These are phyloP conservation scores for Galerina sulciceps DNA, from an alignment of 768 basidiomycete species.

Conservation along the genomic window DNA sequence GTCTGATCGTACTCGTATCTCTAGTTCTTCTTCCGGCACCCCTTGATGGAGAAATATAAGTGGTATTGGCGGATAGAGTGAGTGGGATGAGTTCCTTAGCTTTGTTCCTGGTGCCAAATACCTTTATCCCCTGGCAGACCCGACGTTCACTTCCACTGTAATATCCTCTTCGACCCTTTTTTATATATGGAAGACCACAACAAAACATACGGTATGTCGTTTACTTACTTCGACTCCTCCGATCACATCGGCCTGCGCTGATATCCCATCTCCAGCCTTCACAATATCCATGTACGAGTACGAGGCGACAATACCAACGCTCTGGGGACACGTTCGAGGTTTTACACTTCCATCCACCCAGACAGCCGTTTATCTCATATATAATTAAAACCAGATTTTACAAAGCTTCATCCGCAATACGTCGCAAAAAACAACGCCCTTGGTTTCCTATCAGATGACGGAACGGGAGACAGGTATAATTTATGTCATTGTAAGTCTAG, in stretches of 20 bases:
- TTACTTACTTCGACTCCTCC: background rate
- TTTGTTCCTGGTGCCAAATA: background rate
- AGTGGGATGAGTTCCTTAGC: background rate
- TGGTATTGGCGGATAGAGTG: conserved; percentile 68
- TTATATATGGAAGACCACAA: conserved; percentile 71
- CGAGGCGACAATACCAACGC: conserved; percentile 74
- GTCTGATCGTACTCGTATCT: conserved; percentile 33
- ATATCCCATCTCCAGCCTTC: conserved; percentile 42
- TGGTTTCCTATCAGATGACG: conserved; percentile 69
- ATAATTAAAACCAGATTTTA: conserved; percentile 64
- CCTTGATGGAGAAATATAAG: conserved; percentile 66
- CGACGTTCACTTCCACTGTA: conserved; percentile 76
- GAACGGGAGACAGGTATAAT: conserved; percentile 68
- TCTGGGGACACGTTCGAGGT: conserved; percentile 78
- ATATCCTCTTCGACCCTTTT: conserved; percentile 73
- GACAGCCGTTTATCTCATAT: background rate
- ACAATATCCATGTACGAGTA: conserved; percentile 80
- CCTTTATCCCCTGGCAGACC: conserved; percentile 48
- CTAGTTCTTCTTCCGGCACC: conserved; percentile 78
- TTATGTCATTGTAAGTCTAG: conserved; percentile 70
- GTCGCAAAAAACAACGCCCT: conserved; percentile 64
- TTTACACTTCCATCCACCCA: conserved; percentile 6
- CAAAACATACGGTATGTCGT: conserved; percentile 65
- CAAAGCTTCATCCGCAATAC: conserved; percentile 55
- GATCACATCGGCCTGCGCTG: background rate